Conservation (phyloP, 129 eudicot species). For the Gnaphalium uliginosum region DNA sequence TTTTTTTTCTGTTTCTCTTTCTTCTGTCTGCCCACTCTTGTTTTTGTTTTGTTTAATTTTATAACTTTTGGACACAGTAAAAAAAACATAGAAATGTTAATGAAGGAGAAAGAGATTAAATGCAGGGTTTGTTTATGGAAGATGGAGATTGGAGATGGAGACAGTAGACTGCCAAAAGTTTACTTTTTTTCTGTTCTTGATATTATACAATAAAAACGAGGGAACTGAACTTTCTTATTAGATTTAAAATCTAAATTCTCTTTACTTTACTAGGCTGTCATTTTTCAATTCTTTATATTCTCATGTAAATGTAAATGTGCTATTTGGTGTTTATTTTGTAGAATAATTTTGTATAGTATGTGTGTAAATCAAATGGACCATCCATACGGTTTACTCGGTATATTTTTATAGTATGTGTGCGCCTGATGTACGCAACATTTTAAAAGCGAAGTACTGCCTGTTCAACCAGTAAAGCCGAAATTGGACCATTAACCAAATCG, state of each 20-base stretch:
- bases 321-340: too few species aligned
- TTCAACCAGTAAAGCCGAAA: too few species aligned
- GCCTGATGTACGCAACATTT: too few species aligned
- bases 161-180: slow-evolving; percentile 28
- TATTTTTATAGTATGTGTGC: too few species aligned
- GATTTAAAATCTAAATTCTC: slow-evolving; percentile 19
- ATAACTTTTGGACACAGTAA: background rate
- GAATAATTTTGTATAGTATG: too few species aligned
- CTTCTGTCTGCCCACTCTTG: slow-evolving; percentile 39
- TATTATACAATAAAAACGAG: slow-evolving; percentile 31
- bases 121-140: background rate
- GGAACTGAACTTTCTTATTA: slow-evolving; percentile 23
- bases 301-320: too few species aligned
- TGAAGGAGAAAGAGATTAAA: slow-evolving; percentile 1
- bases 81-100: slow-evolving; percentile 7
- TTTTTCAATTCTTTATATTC: too few species aligned
- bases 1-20: slow-evolving; percentile 29
- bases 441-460: too few species aligned
- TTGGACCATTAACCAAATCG: too few species aligned
- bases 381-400: too few species aligned
- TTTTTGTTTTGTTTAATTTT: background rate
- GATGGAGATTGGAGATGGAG: slow-evolving; percentile 24
- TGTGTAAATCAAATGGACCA: too few species aligned
- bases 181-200: slow-evolving; percentile 28
- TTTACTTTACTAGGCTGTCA: background rate